Evolutionary conservation across 2,329 filamentous ascomycete species (phyloP), one percentile per base, ranked within the genome.

Genomic region (Monosporascus sp.): DNA sequence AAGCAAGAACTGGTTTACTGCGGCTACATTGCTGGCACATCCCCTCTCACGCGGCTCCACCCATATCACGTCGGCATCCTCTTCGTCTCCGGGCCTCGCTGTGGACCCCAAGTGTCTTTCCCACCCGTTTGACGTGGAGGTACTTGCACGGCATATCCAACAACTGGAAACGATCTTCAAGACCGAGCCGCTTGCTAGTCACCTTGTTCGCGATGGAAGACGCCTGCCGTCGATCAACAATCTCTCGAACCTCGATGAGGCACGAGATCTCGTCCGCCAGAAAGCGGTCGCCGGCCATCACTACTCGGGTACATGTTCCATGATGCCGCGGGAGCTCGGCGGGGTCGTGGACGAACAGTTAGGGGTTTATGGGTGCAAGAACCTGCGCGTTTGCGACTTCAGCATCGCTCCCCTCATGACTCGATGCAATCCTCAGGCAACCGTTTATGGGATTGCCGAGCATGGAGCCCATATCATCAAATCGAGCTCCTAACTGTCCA

Each of bases 391-490:
- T 4, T 55, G 53, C 39, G 56, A 56, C 41, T 34, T 48, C 5
- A 58, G 56, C 18, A 47, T 57, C 17, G 50, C 60, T 18, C 60
- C 58, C 2, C 44, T 59, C 1, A 39, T 45, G 6, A 51, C 58
- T 6, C 48, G 47, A 1, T 24, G 48, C 2, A 55, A 56, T 18
- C 38, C 56, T 0, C 56, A 59, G 53, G 56, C 55, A 1, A 51
- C 51, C 1, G 58, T 54, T n/a, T 62, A 60, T 36, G 56, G 48
- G 2, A 37, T 57, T 7, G 60, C 57, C 7, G 60, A 60, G 47
- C 48, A 49, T 14, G 52, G 31, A 1, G 50, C 56, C 1, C 36
- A 39, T n/a, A 51, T 60, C 5, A 57, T 60, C 36, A 60, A 57
- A 49, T 38, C 27, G 38, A 44, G 49, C 49, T 31, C 9, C 27